Percentiles rank a stretch among this genome's conserved stretches.
Evolutionary conservation across 2,329 filamentous ascomycete species (phyloP).

Genomic region (Alternaria angustiovoidea): DNA sequence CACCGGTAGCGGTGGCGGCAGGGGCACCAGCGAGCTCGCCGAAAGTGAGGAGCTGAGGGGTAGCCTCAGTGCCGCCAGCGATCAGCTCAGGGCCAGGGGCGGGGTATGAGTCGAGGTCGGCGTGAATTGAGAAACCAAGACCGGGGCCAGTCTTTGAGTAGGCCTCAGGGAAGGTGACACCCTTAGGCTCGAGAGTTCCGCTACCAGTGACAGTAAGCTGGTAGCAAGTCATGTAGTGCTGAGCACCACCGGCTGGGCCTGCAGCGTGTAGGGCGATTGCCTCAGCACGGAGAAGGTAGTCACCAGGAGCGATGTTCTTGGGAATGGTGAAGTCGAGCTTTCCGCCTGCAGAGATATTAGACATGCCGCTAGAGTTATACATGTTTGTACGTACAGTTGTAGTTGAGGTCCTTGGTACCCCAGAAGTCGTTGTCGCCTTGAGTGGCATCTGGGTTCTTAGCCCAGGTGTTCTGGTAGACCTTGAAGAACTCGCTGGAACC

Average conservation of each 20-base stretch:
- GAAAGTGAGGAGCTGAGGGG: constrained; percentile 35
- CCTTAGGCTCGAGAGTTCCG: constrained; percentile 45
- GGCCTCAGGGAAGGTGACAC: constrained; percentile 58
- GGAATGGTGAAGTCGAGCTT: constrained; percentile 48
- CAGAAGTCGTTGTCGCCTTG: constrained; percentile 55
- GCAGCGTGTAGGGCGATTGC: constrained; percentile 58
- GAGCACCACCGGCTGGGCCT: constrained; percentile 49
- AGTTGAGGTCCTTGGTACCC: constrained; percentile 54
- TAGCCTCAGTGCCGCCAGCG: constrained; percentile 37
- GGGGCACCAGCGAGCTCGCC: constrained; percentile 34
- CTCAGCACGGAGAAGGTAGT: constrained; percentile 57
- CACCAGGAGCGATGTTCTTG: constrained; percentile 52
- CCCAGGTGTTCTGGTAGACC: constrained; percentile 53
- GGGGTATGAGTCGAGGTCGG: constrained; percentile 46
- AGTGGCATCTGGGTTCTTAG: constrained; percentile 37
- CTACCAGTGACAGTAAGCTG: constrained; percentile 53
- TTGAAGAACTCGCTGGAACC: constrained; percentile 62
- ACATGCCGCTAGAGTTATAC: too few species aligned
- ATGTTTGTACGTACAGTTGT: constrained; percentile 35
- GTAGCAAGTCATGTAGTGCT: constrained; percentile 58
- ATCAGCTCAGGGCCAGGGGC: constrained; percentile 52
- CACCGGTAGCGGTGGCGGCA: constrained; percentile 25
- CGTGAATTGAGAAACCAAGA: constrained; percentile 56
- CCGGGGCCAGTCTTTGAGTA: constrained; percentile 54
- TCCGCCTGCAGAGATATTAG: constrained; percentile 18